Evolutionary conservation across 257 asterid species (phyloP).

Genomic region (Solanum lycopersicoides): DNA sequence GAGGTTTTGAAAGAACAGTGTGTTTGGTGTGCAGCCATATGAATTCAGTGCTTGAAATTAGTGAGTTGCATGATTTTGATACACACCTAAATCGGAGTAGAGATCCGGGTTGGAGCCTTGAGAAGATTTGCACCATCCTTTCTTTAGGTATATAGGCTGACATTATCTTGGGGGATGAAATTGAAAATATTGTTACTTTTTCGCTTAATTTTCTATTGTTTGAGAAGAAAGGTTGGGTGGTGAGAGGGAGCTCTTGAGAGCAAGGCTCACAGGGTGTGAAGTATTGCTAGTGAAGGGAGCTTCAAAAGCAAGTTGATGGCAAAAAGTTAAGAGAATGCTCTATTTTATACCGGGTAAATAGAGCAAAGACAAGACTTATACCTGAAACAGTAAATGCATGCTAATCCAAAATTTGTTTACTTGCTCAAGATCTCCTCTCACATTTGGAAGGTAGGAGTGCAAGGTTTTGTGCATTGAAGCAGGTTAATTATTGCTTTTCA

Average conservation of each 20-base stretch:
- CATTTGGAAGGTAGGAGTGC: background rate
- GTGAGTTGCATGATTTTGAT: conserved; percentile 2
- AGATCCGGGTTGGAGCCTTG: background rate
- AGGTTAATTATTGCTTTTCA: background rate
- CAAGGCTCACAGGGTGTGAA: background rate
- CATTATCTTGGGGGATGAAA: background rate
- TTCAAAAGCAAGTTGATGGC: background rate
- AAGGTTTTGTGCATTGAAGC: background rate
- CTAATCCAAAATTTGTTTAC: background rate
- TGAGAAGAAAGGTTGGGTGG: background rate
- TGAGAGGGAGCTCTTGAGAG: background rate
- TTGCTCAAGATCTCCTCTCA: background rate
- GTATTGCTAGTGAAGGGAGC: background rate
- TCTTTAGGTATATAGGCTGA: conserved; percentile 1
- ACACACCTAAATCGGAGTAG: conserved; percentile 7
- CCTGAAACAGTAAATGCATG: background rate
- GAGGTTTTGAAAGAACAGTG: background rate
- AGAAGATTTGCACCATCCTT: background rate
- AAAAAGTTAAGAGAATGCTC: background rate
- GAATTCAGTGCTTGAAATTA: conserved; percentile 1
- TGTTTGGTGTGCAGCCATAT: background rate
- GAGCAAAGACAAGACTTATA: background rate
- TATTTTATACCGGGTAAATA: background rate
- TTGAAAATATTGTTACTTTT: background rate
- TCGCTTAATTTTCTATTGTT: background rate